Evolutionary conservation across 176 grass and related monocot species (phyloP).

Genomic region (Panicum miliaceum): DNA sequence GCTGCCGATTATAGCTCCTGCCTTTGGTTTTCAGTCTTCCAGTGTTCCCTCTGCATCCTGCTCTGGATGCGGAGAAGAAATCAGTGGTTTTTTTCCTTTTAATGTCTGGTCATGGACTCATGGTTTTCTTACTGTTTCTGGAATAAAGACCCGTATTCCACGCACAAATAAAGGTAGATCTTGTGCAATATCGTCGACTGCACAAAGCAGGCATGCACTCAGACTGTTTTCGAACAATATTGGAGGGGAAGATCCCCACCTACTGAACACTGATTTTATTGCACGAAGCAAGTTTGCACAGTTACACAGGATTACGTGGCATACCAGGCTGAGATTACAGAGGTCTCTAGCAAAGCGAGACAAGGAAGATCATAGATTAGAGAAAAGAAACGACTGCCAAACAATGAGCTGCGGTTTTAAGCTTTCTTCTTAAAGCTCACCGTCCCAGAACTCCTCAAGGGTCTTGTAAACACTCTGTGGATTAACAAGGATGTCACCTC

Average conservation of each 20-base stretch:
- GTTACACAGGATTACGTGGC: too few species aligned
- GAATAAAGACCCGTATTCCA: background rate
- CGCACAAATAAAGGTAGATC: background rate
- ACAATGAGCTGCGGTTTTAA: too few species aligned
- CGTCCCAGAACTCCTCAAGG: constrained; percentile 63
- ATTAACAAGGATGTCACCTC: constrained; percentile 53
- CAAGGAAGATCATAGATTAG: too few species aligned
- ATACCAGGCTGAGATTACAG: too few species aligned
- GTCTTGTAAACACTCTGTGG: constrained; percentile 64
- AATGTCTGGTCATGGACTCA: background rate
- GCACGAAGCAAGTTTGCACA: too few species aligned
- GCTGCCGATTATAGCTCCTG: background rate
- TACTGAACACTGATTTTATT: too few species aligned
- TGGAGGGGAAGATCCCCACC: too few species aligned
- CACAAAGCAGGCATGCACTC: too few species aligned
- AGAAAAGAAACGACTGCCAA: too few species aligned
- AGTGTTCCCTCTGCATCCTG: background rate
- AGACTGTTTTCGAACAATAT: too few species aligned
- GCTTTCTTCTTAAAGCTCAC: constrained; percentile 44
- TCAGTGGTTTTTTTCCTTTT: background rate
- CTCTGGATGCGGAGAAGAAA: background rate
- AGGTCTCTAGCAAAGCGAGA: too few species aligned
- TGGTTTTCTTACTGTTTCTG: background rate
- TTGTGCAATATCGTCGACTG: background rate
- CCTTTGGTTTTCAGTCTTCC: background rate